A percentile compares a stretch with the other conserved stretches of the same genome.
phyloP scores from a whole-genome alignment of 768 basidiomycete species.

The Boletus rex-veris region DNA sequence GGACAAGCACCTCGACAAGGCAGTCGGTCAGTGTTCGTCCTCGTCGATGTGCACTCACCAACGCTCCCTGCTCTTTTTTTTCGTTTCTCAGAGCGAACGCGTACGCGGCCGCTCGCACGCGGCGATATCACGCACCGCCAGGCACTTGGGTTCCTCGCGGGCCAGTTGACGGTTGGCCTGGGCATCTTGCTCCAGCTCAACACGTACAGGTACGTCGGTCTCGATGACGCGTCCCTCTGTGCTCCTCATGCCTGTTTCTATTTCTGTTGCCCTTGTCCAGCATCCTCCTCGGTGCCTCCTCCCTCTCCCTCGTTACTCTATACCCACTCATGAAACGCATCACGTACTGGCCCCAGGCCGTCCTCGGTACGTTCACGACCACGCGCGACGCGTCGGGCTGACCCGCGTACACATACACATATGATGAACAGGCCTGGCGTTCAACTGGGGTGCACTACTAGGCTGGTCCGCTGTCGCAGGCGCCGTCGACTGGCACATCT shows the following conservation, averaged over 20 bases:
- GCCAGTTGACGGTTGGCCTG: conserved; percentile 78
- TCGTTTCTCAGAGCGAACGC: conserved; percentile 67
- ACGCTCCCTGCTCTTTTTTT: no score
- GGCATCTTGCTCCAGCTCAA: conserved; percentile 88
- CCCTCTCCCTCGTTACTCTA: conserved; percentile 77
- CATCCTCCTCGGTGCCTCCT: conserved; percentile 88
- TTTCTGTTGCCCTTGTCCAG: conserved; percentile 36
- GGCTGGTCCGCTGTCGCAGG: conserved; percentile 96
- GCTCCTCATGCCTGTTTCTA: background rate
- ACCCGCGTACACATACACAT: background rate
- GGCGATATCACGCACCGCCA: conserved; percentile 75
- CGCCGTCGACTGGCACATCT: conserved; percentile 73
- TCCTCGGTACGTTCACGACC: conserved; percentile 62
- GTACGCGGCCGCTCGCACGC: conserved; percentile 78
- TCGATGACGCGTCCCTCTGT: background rate
- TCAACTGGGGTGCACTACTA: conserved; percentile 95
- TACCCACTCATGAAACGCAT: conserved; percentile 98
- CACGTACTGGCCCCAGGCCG: conserved; percentile 95
- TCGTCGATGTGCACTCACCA: background rate
- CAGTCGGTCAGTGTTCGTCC: conserved; percentile 62
- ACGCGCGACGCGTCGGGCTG: background rate
- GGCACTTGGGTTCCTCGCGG: conserved; percentile 77
- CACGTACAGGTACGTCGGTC: conserved; percentile 73
- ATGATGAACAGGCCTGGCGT: conserved; percentile 69
- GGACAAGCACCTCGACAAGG: conserved; percentile 89